Evolutionary conservation across 2,329 filamentous ascomycete genomes (phyloP), one percentile per base, ranked within the genome.

Genomic region (Penicillium frequentans): DNA sequence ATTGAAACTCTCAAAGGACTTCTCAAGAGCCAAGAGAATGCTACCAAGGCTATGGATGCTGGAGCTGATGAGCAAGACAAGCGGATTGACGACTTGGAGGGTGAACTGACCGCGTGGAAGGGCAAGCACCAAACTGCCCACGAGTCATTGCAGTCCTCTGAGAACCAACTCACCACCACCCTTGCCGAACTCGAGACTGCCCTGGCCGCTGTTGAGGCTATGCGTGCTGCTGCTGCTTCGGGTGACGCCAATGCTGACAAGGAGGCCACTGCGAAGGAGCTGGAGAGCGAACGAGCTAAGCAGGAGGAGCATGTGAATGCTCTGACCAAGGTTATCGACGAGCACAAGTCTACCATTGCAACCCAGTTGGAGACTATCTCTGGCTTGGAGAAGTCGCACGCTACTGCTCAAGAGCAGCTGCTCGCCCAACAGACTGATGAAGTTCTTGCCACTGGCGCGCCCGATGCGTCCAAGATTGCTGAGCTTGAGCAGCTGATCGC

Each of bases 31-130:
- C 73, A 77, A 43, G 72, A 75, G 52, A 64, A 57, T 24, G 71
- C 73, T 4, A 72, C 74, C 13, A 70, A 70, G 16, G 66, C 74
- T 1, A 62, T 70, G 56, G 71, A 73, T 56, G 69, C 64, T 3
- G 68, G 67, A n/a, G 66, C 66, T 1, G 71, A 72, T 29, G 70
- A 71, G 55, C 82, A 87, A 37, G 79, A 84, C 26, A 76, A 82
- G 60, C 85, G 84, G 68, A 83, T 96, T 61, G 76, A 79, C 2
- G 79, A 84, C 45, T 82, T 97, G 7, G 83, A 95, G 68, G 75
- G 81, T 1, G 91, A 96, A 68, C 82, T 96, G 24, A 80, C 80
- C 0, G 79, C 82, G 49, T 95, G 91, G 90, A 87, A 95, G 70
- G 77, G 73, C 49, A 93, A 90, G 77, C 92, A 97, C 72, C 79